Percentiles rank a stretch among this genome's conserved stretches.
phyloP scores from a whole-genome alignment of 495 filamentous ascomycete genomes.

The Hypoxylon lenormandii region DNA sequence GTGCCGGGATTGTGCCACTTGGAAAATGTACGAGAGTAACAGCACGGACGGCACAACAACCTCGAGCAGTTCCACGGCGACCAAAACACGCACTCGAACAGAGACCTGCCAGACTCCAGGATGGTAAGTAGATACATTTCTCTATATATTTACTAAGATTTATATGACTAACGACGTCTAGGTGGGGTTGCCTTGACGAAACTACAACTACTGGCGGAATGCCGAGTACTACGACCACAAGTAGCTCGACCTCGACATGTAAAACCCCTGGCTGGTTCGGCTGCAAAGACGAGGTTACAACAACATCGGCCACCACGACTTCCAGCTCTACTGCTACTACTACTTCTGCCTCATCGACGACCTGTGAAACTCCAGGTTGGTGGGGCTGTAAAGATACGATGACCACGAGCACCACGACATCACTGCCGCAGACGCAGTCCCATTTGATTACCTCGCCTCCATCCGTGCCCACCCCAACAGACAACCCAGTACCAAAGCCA shows the following conservation, averaged over 20 bases:
- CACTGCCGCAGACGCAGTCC: conserved; percentile 47
- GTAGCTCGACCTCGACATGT: conserved; percentile 63
- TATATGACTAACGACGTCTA: conserved; percentile 20
- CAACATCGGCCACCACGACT: conserved; percentile 60
- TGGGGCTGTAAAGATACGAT: conserved; percentile 68
- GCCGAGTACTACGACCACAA: conserved; percentile 55
- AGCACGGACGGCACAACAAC: conserved; percentile 78
- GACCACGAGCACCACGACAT: conserved; percentile 45
- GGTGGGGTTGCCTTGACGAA: conserved; percentile 76
- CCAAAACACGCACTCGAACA: conserved; percentile 76
- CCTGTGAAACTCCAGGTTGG: conserved; percentile 73
- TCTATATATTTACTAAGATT: background rate
- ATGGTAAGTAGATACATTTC: conserved; percentile 56
- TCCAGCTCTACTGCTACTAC: conserved; percentile 62
- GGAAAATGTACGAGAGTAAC: conserved; percentile 95
- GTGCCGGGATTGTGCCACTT: conserved; percentile 88
- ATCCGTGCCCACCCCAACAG: conserved; percentile 42
- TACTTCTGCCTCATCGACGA: conserved; percentile 51
- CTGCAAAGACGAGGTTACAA: conserved; percentile 69
- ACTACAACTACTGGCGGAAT: conserved; percentile 57
- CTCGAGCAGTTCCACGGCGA: conserved; percentile 64
- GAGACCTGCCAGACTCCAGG: conserved; percentile 90
- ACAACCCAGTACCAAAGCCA: conserved; percentile 39
- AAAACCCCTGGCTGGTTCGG: conserved; percentile 76
- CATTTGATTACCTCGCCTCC: conserved; percentile 55